These are phyloP conservation scores for Ceratocystis papillata DNA, from an alignment of 2,329 filamentous ascomycete genomes.

Conservation along the genomic window DNA sequence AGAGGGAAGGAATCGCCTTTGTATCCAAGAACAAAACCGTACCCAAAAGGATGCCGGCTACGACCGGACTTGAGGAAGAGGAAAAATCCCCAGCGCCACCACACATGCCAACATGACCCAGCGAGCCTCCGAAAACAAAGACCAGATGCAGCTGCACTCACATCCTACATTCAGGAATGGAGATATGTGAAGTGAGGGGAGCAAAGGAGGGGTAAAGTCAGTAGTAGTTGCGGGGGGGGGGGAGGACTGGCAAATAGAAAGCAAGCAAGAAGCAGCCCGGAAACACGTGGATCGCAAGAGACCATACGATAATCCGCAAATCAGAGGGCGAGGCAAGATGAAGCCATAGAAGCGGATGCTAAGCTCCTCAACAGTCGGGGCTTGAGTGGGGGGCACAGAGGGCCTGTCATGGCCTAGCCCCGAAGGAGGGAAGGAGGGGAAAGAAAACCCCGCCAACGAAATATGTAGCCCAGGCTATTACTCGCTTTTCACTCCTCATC, in stretches of 20 bases:
- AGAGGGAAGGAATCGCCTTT: not conserved
- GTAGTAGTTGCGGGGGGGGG: not conserved
- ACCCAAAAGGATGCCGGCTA: not conserved
- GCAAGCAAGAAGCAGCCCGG: not conserved
- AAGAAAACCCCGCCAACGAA: not conserved
- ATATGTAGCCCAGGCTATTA: not conserved
- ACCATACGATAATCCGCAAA: not conserved
- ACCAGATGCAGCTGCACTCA: not conserved
- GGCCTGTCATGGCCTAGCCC: too few relatives aligned
- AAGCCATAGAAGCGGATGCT: not conserved
- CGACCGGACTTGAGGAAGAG: not conserved
- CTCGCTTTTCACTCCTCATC: not conserved
- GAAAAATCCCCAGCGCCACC: not conserved
- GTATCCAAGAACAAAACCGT: not conserved
- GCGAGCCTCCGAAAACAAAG: not conserved
- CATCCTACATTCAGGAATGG: not conserved
- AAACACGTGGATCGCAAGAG: not conserved
- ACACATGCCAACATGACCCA: not conserved
- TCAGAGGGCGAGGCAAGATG: not conserved
- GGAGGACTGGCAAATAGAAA: constrained; percentile 10
- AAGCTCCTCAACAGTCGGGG: not conserved
- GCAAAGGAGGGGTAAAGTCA: not conserved
- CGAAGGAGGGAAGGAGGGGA: too few relatives aligned
- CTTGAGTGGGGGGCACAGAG: not conserved
- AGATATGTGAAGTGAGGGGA: not conserved